These are phyloP conservation scores for Neurospora sp. DNA, from an alignment of 495 filamentous ascomycete genomes.

Conservation along the genomic window DNA sequence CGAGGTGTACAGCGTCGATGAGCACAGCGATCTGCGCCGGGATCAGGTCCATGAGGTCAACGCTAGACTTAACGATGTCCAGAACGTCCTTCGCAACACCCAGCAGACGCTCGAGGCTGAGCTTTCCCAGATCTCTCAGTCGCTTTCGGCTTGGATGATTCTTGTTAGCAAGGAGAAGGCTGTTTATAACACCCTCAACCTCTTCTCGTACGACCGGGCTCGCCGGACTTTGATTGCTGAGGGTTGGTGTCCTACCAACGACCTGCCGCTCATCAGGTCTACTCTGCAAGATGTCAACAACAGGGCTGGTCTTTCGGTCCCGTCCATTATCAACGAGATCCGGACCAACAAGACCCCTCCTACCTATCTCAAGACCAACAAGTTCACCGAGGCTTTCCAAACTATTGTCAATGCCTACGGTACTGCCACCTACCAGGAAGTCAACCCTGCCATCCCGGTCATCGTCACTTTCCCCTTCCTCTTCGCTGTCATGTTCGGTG, in stretches of 20 bases:
- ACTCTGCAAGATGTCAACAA: slow-evolving; percentile 95
- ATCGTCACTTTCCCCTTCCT: slow-evolving; percentile 97
- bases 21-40: slow-evolving; percentile 84
- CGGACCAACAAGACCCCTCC: slow-evolving; percentile 92
- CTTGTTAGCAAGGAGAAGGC: slow-evolving; percentile 97
- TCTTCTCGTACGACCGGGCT: slow-evolving; percentile 91
- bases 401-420: slow-evolving; percentile 99
- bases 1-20: slow-evolving; percentile 90
- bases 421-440: slow-evolving; percentile 91
- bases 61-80: slow-evolving; percentile 77
- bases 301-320: slow-evolving; percentile 83
- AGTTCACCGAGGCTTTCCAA: slow-evolving; percentile 95
- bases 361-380: slow-evolving; percentile 93
- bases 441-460: slow-evolving; percentile 90
- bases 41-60: slow-evolving; percentile 98
- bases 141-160: slow-evolving; percentile 89
- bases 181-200: slow-evolving; percentile 92
- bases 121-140: slow-evolving; percentile 82
- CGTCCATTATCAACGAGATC: slow-evolving; percentile 96
- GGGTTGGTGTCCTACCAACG: slow-evolving; percentile 91
- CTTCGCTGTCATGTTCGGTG: slow-evolving; percentile 99
- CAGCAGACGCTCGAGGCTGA: slow-evolving; percentile 91
- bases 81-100: slow-evolving; percentile 88
- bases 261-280: slow-evolving; percentile 83
- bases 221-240: slow-evolving; percentile 95